Conservation (phyloP, 1,284 basidiomycete species). For the Serendipita sp. region DNA sequence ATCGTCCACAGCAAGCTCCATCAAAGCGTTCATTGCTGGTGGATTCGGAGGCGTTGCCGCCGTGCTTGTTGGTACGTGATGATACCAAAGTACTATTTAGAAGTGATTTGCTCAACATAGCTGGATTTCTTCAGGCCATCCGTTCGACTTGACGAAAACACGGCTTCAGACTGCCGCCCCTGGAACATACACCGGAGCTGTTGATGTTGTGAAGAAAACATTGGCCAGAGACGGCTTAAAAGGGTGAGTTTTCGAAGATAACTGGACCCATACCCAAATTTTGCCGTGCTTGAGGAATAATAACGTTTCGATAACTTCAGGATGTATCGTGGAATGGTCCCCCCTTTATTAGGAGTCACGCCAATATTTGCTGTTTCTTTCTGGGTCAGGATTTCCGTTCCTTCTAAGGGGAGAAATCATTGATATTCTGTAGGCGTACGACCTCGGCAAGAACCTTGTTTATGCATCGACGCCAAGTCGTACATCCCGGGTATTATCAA, state of each 20-base stretch:
- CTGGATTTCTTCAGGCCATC: constrained; percentile 52
- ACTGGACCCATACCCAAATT: neutral
- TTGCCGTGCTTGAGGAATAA: neutral
- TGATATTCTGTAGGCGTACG: constrained; percentile 58
- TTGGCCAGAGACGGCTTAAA: constrained; percentile 76
- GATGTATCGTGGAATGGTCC: constrained; percentile 92
- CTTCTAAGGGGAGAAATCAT: neutral
- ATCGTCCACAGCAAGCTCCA: constrained; percentile 29
- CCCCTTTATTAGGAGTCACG: constrained; percentile 90
- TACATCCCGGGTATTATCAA: constrained; percentile 48
- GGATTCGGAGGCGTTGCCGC: constrained; percentile 82
- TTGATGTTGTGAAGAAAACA: constrained; percentile 89
- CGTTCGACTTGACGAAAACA: constrained; percentile 95
- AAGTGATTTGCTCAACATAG: neutral
- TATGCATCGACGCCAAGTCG: constrained; percentile 58
- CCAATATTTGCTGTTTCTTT: constrained; percentile 98
- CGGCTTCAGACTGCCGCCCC: constrained; percentile 85
- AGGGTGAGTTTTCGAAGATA: constrained; percentile 42
- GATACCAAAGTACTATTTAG: neutral
- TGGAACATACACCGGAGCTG: constrained; percentile 80
- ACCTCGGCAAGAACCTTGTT: constrained; percentile 84
- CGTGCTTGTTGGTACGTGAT: constrained; percentile 69
- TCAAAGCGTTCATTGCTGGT: constrained; percentile 81
- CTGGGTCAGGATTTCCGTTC: constrained; percentile 49
- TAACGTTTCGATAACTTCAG: constrained; percentile 26